A percentile compares a stretch with the other conserved stretches of the same genome.
Conservation (phyloP, 768 basidiomycete species). For the Vishniacozyma victoriae region DNA sequence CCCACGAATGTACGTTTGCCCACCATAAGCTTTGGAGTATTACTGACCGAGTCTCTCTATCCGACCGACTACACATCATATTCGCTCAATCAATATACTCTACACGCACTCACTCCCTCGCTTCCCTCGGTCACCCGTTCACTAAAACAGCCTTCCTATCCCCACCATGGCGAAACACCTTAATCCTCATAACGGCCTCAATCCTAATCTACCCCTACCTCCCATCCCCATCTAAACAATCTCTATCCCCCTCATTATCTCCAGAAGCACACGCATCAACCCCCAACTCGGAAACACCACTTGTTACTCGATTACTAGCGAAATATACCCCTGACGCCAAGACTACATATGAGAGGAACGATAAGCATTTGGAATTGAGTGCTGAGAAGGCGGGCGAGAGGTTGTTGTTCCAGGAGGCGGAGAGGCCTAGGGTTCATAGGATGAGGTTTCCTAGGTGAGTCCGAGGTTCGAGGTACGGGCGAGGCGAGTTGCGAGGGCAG, state of each 20-base stretch:
- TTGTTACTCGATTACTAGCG: slow-evolving; percentile 43
- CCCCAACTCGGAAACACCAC: slow-evolving; percentile 9
- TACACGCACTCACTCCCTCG: background rate
- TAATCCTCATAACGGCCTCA: slow-evolving; percentile 33
- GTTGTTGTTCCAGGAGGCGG: slow-evolving; percentile 49
- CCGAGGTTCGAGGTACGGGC: background rate
- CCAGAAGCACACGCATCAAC: slow-evolving; percentile 13
- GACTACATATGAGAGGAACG: slow-evolving; percentile 45
- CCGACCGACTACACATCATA: too few relatives aligned
- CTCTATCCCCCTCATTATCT: slow-evolving; percentile 28
- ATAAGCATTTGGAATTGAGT: slow-evolving; percentile 47
- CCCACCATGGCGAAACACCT: slow-evolving; percentile 42
- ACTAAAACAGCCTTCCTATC: slow-evolving; percentile 49
- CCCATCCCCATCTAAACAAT: slow-evolving; percentile 32
- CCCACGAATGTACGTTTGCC: too few relatives aligned
- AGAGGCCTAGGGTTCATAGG: slow-evolving; percentile 45
- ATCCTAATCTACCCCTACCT: slow-evolving; percentile 41
- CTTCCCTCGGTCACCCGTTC: too few relatives aligned
- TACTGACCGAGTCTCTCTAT: too few relatives aligned
- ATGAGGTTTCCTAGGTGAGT: slow-evolving; percentile 47
- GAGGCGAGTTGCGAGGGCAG: background rate
- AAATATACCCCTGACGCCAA: slow-evolving; percentile 39
- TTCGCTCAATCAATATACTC: too few relatives aligned
- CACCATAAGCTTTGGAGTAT: too few relatives aligned
- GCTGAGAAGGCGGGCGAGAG: slow-evolving; percentile 45